Conservation (phyloP, 1,284 basidiomycete species). For the Rhodofomes roseus region DNA sequence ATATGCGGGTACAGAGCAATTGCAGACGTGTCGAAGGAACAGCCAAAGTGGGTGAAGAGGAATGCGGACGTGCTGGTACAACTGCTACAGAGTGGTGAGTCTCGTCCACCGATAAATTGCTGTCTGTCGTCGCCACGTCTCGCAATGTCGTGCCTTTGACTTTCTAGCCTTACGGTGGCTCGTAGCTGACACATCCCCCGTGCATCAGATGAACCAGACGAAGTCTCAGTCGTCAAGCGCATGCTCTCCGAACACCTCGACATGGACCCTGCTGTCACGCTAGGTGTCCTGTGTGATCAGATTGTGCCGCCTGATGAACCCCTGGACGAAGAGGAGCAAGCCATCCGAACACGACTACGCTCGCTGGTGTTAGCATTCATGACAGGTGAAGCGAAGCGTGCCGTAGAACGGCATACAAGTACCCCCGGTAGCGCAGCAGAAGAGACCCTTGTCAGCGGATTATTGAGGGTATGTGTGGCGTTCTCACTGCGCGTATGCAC, state of each 20-base stretch:
- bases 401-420: constrained; percentile 40
- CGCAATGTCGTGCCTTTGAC: no score
- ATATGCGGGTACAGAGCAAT: constrained; percentile 64
- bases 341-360: constrained; percentile 53
- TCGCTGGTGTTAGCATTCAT: constrained; percentile 59
- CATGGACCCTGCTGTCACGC: constrained; percentile 54
- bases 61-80: constrained; percentile 73
- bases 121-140: no score
- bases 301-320: constrained; percentile 47
- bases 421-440: constrained; percentile 44
- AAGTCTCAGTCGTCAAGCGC: constrained; percentile 57
- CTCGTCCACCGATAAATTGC: no score
- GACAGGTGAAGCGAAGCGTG: constrained; percentile 45
- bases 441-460: constrained; percentile 41
- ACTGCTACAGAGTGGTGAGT: constrained; percentile 69
- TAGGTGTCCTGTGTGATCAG: constrained; percentile 68
- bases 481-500: neutral
- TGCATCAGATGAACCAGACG: constrained; percentile 57
- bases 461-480: constrained; percentile 42
- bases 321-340: constrained; percentile 54
- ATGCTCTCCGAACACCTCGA: constrained; percentile 61
- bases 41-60: constrained; percentile 58
- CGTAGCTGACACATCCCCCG: no score
- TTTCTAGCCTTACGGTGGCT: no score
- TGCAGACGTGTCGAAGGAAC: constrained; percentile 54